phyloP scores from a whole-genome alignment of 352 stramenopile species.

The Phytophthora kernoviae region DNA sequence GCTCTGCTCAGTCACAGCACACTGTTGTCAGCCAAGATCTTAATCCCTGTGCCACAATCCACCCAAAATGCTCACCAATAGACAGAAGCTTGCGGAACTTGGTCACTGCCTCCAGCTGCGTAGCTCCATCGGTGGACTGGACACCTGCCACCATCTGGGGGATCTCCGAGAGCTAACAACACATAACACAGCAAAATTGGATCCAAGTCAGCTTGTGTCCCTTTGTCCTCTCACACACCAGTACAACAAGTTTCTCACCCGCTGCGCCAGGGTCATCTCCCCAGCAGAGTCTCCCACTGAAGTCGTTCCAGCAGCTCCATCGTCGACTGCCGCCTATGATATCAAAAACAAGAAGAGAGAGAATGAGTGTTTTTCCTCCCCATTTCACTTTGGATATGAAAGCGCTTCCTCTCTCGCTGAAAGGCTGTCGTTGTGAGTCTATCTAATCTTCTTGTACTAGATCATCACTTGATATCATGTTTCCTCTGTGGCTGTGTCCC shows the following conservation, averaged over 20 bases:
- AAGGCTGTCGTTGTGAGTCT: no score
- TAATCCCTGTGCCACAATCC: neutral
- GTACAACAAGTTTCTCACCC: constrained; percentile 32
- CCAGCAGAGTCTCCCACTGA: constrained; percentile 41
- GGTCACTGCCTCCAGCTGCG: constrained; percentile 96
- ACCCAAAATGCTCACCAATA: constrained; percentile 80
- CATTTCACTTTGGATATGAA: constrained; percentile 5
- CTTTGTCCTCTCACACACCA: constrained; percentile 13
- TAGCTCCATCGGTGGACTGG: constrained; percentile 88
- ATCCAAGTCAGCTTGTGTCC: constrained; percentile 15
- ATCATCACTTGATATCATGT: neutral
- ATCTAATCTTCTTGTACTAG: no score
- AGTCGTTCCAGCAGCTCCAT: constrained; percentile 14
- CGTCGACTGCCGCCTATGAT: constrained; percentile 26
- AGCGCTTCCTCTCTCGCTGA: no score
- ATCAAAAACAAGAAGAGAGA: constrained; percentile 19
- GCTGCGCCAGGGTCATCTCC: constrained; percentile 59
- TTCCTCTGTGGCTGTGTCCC: neutral
- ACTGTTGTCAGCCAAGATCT: constrained; percentile 5
- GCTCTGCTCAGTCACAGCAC: constrained; percentile 67
- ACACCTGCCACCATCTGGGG: constrained; percentile 95
- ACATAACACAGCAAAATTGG: constrained; percentile 19
- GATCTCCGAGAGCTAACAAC: constrained; percentile 90
- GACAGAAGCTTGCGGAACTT: constrained; percentile 99
- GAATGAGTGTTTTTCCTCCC: neutral